Evolutionary conservation across 1,284 basidiomycete genomes (phyloP).

Genomic region (Puccinia polysora): DNA sequence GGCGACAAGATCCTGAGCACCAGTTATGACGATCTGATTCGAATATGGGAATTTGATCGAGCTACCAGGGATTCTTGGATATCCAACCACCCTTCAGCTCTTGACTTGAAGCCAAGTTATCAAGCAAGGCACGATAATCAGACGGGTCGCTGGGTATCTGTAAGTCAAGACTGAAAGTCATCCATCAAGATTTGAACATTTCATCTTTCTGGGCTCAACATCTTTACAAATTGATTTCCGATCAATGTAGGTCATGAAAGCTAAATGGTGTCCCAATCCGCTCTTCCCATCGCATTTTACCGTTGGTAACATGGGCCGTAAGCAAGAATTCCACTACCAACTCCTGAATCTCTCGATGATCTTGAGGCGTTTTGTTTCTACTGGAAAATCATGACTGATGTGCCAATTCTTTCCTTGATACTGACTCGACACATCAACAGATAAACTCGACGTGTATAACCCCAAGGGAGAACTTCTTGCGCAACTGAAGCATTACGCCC

Average conservation of each 20-base stretch:
- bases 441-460: conserved; percentile 31
- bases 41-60: conserved; percentile 31
- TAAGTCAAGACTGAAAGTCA: not conserved
- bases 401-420: too few species aligned
- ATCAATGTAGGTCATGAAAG: conserved; percentile 29
- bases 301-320: conserved; percentile 36
- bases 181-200: not conserved
- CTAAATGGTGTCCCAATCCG: conserved; percentile 34
- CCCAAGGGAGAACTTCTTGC: conserved; percentile 28
- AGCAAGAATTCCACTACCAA: not conserved
- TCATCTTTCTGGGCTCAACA: not conserved
- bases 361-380: not conserved
- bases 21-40: conserved; percentile 32
- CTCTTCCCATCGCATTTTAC: conserved; percentile 31
- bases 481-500: conserved; percentile 15
- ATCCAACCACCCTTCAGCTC: not conserved
- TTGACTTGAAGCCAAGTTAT: conserved; percentile 2
- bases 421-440: not conserved
- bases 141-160: conserved; percentile 38
- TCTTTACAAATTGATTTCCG: not conserved
- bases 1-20: conserved; percentile 29
- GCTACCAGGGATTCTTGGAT: conserved; percentile 1
- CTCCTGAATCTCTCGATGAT: too few species aligned
- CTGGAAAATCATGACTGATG: not conserved
- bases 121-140: conserved; percentile 37